Percentiles rank a stretch among this genome's conserved stretches.
Conservation (phyloP, 306 rosid species). For the Biancaea sappan region DNA sequence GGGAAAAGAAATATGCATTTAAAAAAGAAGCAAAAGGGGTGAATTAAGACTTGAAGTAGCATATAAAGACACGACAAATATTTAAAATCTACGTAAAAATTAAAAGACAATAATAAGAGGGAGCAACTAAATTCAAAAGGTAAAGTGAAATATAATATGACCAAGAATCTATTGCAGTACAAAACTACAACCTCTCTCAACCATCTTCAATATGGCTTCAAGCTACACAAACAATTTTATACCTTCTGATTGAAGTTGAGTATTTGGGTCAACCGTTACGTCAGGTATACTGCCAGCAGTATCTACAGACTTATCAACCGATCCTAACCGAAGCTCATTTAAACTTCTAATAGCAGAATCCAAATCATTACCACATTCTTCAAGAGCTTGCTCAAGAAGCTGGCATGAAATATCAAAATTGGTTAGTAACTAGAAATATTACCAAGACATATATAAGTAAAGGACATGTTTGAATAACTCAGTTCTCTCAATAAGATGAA, state of each 20-base stretch:
- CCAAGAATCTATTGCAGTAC: neutral
- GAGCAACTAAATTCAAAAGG: neutral
- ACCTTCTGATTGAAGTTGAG: constrained; percentile 54
- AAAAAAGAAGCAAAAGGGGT: neutral
- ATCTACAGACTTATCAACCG: constrained; percentile 32
- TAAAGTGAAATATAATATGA: neutral
- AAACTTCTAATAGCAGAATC: constrained; percentile 79
- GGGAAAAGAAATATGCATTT: neutral
- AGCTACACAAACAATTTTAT: neutral
- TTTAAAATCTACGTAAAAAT: neutral
- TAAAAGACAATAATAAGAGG: neutral
- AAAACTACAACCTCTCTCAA: neutral
- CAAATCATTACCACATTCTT: constrained; percentile 74
- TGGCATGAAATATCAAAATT: constrained; percentile 21
- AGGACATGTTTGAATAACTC: neutral
- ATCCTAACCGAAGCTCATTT: constrained; percentile 62
- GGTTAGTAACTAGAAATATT: constrained; percentile 8
- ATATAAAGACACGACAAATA: neutral
- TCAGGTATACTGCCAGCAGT: constrained; percentile 40
- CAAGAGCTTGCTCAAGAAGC: constrained; percentile 75
- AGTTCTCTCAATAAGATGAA: neutral
- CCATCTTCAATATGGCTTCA: neutral
- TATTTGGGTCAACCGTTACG: constrained; percentile 35
- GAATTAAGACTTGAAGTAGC: neutral
- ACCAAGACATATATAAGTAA: neutral